Evolutionary conservation across 306 rosid genomes (phyloP).

Genomic region (Lathyrus tuberosus): DNA sequence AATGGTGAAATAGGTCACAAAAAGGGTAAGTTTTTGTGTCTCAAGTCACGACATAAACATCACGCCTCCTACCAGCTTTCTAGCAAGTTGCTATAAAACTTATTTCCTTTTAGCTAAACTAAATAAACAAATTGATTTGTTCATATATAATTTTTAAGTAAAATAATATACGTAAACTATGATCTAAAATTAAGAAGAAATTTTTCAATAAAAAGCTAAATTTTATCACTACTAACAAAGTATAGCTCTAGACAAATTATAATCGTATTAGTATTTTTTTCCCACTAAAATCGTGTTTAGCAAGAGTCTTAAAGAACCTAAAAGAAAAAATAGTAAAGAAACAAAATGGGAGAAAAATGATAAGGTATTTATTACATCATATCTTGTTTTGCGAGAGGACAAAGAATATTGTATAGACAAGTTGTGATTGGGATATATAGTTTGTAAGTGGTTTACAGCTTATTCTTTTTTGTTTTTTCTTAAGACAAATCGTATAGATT

Average conservation of each 20-base stretch:
- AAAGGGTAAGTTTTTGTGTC: too few species aligned
- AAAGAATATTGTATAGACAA: conserved; percentile 8
- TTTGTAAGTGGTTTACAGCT: conserved; percentile 33
- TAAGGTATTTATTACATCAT: neutral
- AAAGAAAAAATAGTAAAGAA: neutral
- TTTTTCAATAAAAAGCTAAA: neutral
- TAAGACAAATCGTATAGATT: too few species aligned
- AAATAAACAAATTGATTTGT: neutral
- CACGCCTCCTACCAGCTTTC: too few species aligned
- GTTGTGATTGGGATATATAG: conserved; percentile 16
- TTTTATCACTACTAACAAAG: neutral
- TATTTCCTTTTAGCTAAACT: too few species aligned
- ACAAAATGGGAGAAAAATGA: neutral
- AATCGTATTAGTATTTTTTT: too few species aligned
- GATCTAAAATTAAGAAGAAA: neutral
- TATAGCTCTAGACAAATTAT: neutral
- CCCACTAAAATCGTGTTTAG: neutral
- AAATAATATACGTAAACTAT: neutral
- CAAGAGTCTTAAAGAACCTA: neutral
- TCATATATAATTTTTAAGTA: neutral
- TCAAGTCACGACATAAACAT: too few species aligned
- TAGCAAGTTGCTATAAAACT: too few species aligned
- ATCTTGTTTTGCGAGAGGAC: too few species aligned
- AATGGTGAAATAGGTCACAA: too few species aligned
- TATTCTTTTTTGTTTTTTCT: too few species aligned